Evolutionary conservation across 495 filamentous ascomycete species (phyloP).

Genomic region (Penicillium paradoxum): DNA sequence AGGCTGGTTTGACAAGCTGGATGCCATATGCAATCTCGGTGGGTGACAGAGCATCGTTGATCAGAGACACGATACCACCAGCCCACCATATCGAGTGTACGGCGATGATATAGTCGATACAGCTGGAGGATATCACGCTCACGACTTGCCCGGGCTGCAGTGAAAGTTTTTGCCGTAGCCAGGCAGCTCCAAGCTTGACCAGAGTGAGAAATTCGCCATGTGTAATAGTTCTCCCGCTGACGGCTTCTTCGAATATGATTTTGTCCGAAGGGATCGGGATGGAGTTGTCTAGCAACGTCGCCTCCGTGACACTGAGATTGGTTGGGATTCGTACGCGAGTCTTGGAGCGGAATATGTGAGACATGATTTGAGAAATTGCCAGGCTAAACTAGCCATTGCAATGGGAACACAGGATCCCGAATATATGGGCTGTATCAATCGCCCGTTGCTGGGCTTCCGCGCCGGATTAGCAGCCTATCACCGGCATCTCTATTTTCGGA

Average conservation of each 20-base stretch:
- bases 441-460: not conserved
- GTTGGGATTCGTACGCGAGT: not conserved
- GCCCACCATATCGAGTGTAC: conserved; percentile 72
- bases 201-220: not conserved
- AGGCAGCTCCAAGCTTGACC: not conserved
- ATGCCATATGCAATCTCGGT: conserved; percentile 69
- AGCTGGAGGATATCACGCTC: not conserved
- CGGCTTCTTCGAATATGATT: not conserved
- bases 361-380: not conserved
- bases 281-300: not conserved
- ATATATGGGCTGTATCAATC: not conserved
- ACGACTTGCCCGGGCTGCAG: not conserved
- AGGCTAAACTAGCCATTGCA: not conserved
- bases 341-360: not conserved
- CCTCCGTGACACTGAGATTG: not conserved
- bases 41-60: conserved; percentile 70
- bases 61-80: conserved; percentile 66
- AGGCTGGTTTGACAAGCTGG: conserved; percentile 57
- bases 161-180: not conserved
- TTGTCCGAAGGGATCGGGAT: not conserved
- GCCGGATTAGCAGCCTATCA: not conserved
- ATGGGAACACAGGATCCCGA: not conserved
- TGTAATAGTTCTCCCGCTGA: not conserved
- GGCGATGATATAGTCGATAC: conserved; percentile 28
- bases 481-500: not conserved